Evolutionary conservation across 306 rosid species (phyloP), one percentile per base, ranked within the genome.

Genomic region (Cucurbita ficifolia): DNA sequence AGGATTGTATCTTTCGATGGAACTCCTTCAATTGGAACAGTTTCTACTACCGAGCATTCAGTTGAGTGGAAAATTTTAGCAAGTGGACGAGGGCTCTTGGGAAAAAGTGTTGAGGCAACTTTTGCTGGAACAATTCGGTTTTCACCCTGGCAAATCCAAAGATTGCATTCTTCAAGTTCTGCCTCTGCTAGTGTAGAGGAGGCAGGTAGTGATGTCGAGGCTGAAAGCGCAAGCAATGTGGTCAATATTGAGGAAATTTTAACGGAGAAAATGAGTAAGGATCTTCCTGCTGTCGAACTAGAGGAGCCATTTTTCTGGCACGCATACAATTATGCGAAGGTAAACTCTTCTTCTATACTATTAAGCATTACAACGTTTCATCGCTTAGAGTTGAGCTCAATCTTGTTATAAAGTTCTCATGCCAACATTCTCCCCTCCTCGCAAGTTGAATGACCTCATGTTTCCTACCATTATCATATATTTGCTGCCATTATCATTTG

Each of bases 291-390:
- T 10, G 96, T 85, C 72, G 96, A 95, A 81, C 87, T 94, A 83
- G 99, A 91, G 79, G 97, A 94, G 84, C 96, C 97, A 84, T 94
- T 91, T 85, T 91, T 90, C 87, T 94, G 99, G 99, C 96, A 84
- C 82, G 97, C 97, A 22, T 94, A 91, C 82, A 91, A 91, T 78
- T 91, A 85, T 73, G 97, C 99, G 39, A 94, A 89, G 85, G 99
- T 94, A 85, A 24, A 78, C 62, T 21, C 19, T 74, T 21, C 19
- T 76, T 58, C 46, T 59, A 1, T 51, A 51, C 10, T 56, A 59
- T 67, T 71, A 63, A 70, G 14, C 50, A 61, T 76, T 57, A 65
- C 60, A 42, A 39, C 39, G 1, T 54, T 48, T 73, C 17, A 43
- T 14, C 42, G 67, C 73, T 68, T 6, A 19, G 21, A 19, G 18